These are phyloP conservation scores for Juglanconis oblonga DNA, from an alignment of 2,329 filamentous ascomycete species.

Conservation along the genomic window DNA sequence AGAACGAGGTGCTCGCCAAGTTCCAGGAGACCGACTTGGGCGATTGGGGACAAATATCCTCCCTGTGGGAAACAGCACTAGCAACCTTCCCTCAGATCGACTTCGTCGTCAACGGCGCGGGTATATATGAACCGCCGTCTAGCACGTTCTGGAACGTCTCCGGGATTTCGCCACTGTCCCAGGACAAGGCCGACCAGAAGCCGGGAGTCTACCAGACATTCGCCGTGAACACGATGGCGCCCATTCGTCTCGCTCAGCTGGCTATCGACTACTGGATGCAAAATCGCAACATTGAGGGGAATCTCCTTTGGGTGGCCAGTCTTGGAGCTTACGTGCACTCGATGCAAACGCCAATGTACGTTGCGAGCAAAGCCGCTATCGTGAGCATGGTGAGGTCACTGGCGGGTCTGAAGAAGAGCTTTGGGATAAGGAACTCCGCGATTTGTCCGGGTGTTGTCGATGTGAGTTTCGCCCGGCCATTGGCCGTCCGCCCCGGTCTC, in stretches of 20 bases:
- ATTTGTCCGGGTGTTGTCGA: conserved; percentile 18
- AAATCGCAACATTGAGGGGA: conserved; percentile 6
- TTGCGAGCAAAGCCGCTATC: conserved; percentile 28
- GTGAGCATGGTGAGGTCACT: conserved; percentile 21
- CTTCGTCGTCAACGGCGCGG: conserved; percentile 19
- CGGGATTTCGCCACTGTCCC: conserved; percentile 18
- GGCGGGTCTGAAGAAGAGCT: conserved; percentile 4
- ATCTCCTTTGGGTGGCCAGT: conserved; percentile 7
- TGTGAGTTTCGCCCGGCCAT: not conserved
- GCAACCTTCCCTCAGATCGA: conserved; percentile 21
- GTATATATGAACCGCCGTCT: conserved; percentile 23
- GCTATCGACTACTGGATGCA: conserved; percentile 23
- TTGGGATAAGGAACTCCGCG: conserved; percentile 20
- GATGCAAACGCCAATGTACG: conserved; percentile 29
- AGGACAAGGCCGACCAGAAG: conserved; percentile 19
- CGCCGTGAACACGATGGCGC: conserved; percentile 22
- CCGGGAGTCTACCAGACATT: conserved; percentile 22
- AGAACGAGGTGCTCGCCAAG: conserved; percentile 12
- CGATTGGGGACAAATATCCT: conserved; percentile 27
- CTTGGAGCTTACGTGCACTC: conserved; percentile 31
- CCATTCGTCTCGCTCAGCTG: conserved; percentile 24
- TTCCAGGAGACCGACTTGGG: conserved; percentile 20
- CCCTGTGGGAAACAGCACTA: conserved; percentile 18
- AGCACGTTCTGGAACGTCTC: conserved; percentile 24
- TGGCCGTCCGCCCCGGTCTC: too few relatives aligned